Base-by-base conservation (phyloP, 192 early-diverging fungal genomes). In the Backusella luteola region DNA sequence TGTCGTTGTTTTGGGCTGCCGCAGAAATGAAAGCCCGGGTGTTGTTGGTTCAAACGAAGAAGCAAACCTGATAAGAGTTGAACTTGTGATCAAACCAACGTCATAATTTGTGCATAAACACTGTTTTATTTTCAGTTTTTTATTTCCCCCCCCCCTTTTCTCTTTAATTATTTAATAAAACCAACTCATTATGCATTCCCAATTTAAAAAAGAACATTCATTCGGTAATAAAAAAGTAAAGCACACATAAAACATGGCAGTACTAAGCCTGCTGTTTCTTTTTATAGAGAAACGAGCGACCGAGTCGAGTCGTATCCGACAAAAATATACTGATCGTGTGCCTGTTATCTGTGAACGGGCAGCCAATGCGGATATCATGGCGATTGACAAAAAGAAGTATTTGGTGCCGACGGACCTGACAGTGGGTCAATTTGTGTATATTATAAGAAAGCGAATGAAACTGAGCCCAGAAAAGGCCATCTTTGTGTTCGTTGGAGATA, bases 321-420 rank as follows among this genome's bases (percentile, higher is more conserved):
- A 92, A 82, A 99, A 99, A 89, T 99, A 99, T 82, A 95, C 97
- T 59, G 93, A 94, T 84, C 90, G 93, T 67, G 93, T 94, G 81
- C 94, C 94, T 14, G 92, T 94, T 70, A 96, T 96, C 77, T 94
- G 93, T 80, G 98, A 99, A 81, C 96, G 96, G 86, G 96, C 96
- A 49, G 98, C 98, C 75, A 98, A 97, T 86, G 94, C 92, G 75
- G 97, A 98, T 81, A 98, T 99, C 79, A 91, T 93, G n/a, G 91
- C 85, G 15, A 98, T 99, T 76, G 98, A 99, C 87, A 99, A 99
- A 92, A 99, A 98, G 82, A 99, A 99, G 82, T 99, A 98, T 74
- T 86, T 99, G 70, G 98, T 99, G 5, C 98, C 98, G 11, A 90
- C 93, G 69, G 97, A 98, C 79, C 85, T 99, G 68, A 99, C 97